These are phyloP conservation scores for Fusarium nisikadoi DNA, from an alignment of 2,329 filamentous ascomycete species.

Conservation along the genomic window DNA sequence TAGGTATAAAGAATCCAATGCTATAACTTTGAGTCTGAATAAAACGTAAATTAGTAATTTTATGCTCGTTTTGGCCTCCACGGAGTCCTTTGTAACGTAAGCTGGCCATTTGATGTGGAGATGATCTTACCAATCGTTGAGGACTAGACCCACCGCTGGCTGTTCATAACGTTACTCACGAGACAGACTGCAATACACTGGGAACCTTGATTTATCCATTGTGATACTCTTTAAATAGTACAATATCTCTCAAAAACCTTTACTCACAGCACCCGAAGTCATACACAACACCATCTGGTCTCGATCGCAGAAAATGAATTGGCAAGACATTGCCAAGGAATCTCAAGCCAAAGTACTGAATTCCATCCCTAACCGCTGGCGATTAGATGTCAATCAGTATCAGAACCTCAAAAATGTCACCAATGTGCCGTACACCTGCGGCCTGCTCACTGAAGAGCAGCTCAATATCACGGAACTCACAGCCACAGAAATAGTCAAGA, in stretches of 20 bases:
- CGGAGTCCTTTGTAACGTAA: too few relatives aligned
- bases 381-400: not conserved
- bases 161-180: not conserved
- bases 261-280: accelerated
- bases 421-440: not conserved
- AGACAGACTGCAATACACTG: not conserved
- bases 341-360: not conserved
- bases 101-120: not conserved
- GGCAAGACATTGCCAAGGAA: not conserved
- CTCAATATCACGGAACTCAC: not conserved
- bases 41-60: not conserved
- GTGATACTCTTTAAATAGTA: not conserved
- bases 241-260: accelerated
- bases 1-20: too few relatives aligned
- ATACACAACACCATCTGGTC: accelerated
- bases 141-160: not conserved
- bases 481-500: not conserved
- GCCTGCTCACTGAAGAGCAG: not conserved
- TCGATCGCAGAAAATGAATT: not conserved
- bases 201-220: not conserved
- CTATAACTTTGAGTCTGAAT: accelerated
- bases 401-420: not conserved
- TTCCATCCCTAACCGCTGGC: not conserved
- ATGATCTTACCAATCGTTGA: not conserved
- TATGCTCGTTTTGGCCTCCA: not conserved